Base-by-base conservation (phyloP, 495 filamentous ascomycete genomes). In the Neohortaea acidophila region DNA sequence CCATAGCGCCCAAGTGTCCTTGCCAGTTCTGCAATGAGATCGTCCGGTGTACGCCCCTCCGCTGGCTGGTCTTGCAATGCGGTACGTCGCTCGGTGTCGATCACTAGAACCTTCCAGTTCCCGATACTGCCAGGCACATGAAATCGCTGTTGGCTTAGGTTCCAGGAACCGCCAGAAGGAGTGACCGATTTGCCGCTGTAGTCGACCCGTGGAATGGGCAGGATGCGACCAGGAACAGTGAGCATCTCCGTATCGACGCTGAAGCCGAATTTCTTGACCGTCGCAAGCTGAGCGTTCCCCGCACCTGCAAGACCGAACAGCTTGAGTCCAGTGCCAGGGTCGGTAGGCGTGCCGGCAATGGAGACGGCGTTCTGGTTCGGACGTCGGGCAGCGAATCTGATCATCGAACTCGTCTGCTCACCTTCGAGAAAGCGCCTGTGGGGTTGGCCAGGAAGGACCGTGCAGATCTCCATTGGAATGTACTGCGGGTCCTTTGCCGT, bases 311-410 rank as follows among this genome's bases (percentile, higher is more conserved):
- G 42, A 6, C 68, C 63, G 26, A 77, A 55, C 4, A 72, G 51
- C 0, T 48, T 37, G 2, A 61, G 63, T 14, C 74, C 81, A 7
- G 66, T 58, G 0, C 51, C 63, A 1, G 22, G 30, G 10, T 9
- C 17, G 5, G 39, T n/a, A 1, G 46, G 10, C 11, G 26, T 39
- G 1, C 47, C 47, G 2, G 69, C 60, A 48, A 93, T 78, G 0
- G 75, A 78, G 13, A 59, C 39, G 0, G 77, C 79, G 47, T 91
- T 91, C 24, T 65, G 58, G 0, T 57, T 62, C 0, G 83, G 79
- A 8, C 57, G 56, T 10, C 80, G 68, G 23, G 76, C 79, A 1
- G 84, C 75, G 52, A 85, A 81, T 1, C 49, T 51, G 15, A 83
- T 66, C 78, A 87, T 87, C 0, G 54, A 35, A 0, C 62, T 54